Evolutionary conservation across 73 alveolate species (phyloP).

Genomic region (Paramecium caudatum): DNA sequence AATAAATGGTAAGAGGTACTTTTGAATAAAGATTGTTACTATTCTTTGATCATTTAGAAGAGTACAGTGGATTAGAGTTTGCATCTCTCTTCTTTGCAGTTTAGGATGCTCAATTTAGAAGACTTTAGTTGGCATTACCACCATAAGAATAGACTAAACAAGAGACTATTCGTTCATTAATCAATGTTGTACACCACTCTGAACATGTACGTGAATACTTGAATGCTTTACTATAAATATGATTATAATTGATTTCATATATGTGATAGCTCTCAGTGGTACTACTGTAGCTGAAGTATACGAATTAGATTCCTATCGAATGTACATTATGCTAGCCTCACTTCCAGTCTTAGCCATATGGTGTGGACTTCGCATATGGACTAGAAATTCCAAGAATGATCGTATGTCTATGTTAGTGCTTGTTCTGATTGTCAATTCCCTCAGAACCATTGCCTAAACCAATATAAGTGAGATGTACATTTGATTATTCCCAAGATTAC

Average conservation of each 20-base stretch:
- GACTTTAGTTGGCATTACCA: too few relatives aligned
- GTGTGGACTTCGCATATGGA: not conserved
- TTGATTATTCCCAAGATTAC: conserved; percentile 43
- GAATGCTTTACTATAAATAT: conserved; percentile 47
- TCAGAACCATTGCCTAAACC: not conserved
- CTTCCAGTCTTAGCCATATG: not conserved
- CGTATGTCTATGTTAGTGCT: not conserved
- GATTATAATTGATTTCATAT: conserved; percentile 35
- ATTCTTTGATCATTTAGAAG: not conserved
- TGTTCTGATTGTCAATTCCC: not conserved
- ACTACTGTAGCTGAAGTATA: not conserved
- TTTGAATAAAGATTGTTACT: not conserved
- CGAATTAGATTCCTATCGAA: not conserved
- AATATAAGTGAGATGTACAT: conserved; percentile 37
- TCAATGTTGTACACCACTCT: not conserved
- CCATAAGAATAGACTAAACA: too few relatives aligned
- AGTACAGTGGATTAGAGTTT: not conserved
- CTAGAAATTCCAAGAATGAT: not conserved
- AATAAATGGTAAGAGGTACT: too few relatives aligned
- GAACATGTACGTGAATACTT: conserved; percentile 2
- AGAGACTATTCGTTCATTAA: too few relatives aligned
- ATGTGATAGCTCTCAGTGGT: not conserved
- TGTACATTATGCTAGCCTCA: conserved; percentile 3
- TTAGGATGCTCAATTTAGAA: not conserved
- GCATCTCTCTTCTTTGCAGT: too few relatives aligned